Evolutionary conservation across 768 basidiomycete species (phyloP).

Genomic region (Neoboletus subvelutipes): DNA sequence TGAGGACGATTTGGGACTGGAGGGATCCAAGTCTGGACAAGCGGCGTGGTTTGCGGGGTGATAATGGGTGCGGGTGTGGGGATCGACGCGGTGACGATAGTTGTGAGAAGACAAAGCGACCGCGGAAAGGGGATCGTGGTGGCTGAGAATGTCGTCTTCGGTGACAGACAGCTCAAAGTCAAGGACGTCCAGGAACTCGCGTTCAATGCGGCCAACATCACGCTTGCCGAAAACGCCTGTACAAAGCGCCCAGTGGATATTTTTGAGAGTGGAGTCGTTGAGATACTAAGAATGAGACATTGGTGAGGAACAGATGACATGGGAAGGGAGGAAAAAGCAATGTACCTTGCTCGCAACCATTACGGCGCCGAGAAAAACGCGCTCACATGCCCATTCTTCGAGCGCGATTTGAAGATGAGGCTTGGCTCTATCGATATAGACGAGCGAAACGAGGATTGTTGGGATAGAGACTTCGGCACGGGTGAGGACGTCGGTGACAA

Average conservation of each 20-base stretch:
- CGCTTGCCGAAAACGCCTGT: conserved; percentile 81
- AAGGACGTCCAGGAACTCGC: conserved; percentile 78
- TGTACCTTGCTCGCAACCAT: conserved; percentile 82
- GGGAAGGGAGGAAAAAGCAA: conserved; percentile 18
- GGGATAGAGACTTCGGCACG: conserved; percentile 74
- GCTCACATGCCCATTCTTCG: conserved; percentile 85
- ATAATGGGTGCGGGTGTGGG: conserved; percentile 20
- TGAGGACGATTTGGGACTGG: conserved; percentile 39
- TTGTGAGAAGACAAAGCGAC: conserved; percentile 27
- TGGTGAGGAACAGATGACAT: conserved; percentile 6
- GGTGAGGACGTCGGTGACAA: conserved; percentile 64
- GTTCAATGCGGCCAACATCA: conserved; percentile 77
- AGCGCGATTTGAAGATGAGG: conserved; percentile 79
- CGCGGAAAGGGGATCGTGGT: conserved; percentile 38
- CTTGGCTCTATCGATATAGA: conserved; percentile 75
- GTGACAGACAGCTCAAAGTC: conserved; percentile 69
- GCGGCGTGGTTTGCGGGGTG: conserved; percentile 16
- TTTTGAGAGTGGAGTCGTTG: conserved; percentile 89
- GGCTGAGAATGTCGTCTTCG: conserved; percentile 60
- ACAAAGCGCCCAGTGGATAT: conserved; percentile 87
- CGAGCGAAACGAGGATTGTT: conserved; percentile 66
- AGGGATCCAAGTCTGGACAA: conserved; percentile 46
- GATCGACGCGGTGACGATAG: conserved; percentile 28
- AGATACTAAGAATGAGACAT: conserved; percentile 51
- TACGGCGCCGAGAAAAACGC: conserved; percentile 88